Percentiles rank a stretch among this genome's conserved stretches.
Conservation (phyloP, 129 eudicot genomes). For the Escallonia rubra region DNA sequence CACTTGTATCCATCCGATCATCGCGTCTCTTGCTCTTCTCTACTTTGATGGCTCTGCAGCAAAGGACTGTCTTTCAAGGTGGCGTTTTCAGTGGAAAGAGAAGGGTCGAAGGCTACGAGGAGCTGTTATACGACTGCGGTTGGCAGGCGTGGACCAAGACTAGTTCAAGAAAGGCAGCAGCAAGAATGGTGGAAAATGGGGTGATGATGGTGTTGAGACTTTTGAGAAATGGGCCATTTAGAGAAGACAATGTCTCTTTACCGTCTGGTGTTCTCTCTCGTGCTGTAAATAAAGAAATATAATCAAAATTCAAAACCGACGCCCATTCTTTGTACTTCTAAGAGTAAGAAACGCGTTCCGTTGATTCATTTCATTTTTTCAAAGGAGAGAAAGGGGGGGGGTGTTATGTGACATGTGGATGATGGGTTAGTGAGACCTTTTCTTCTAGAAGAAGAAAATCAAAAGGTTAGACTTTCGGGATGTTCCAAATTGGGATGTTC, state of each 20-base stretch:
- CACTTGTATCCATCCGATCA: slow-evolving; percentile 34
- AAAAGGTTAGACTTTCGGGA: background rate
- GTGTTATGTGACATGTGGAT: background rate
- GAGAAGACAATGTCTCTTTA: slow-evolving; percentile 1
- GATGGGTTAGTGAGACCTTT: background rate
- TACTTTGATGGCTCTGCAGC: background rate
- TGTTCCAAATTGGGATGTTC: too few relatives aligned
- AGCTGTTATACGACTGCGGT: too few relatives aligned
- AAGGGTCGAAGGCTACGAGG: background rate
- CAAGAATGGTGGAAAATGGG: background rate
- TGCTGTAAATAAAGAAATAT: background rate
- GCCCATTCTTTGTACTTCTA: background rate
- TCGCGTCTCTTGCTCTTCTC: background rate
- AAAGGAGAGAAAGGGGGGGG: background rate
- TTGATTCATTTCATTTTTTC: background rate
- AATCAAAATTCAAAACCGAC: background rate
- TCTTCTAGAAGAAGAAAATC: background rate
- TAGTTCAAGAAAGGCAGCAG: slow-evolving; percentile 37
- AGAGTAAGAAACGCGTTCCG: background rate
- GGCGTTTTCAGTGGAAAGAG: background rate
- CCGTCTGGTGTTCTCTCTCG: background rate
- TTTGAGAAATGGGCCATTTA: too few relatives aligned
- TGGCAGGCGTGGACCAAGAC: slow-evolving; percentile 22
- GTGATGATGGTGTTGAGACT: background rate
- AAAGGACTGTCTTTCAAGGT: background rate